Conservation (phyloP, 148 eudicot genomes). For the Chenopodium berlandieri region DNA sequence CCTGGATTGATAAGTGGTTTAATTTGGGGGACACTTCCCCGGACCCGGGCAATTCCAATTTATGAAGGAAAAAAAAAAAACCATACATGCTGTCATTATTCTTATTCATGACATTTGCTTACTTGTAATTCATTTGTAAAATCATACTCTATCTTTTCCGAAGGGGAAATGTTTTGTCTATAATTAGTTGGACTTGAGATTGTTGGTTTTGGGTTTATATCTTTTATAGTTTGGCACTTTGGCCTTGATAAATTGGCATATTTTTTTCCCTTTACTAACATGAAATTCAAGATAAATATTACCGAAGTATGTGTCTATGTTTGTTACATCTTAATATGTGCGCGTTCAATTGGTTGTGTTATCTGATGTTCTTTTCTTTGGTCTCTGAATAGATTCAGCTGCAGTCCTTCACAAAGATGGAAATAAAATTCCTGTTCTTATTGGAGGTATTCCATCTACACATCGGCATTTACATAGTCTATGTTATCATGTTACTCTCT, state of each 20-base stretch:
- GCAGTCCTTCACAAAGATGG: constrained; percentile 30
- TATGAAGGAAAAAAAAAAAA: no score
- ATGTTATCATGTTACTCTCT: background rate
- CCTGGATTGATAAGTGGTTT: no score
- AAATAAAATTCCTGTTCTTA: constrained; percentile 41
- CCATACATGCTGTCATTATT: background rate
- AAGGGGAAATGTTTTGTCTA: background rate
- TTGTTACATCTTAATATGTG: background rate
- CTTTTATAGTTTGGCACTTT: background rate
- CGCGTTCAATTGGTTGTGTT: background rate
- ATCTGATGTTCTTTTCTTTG: constrained; percentile 18
- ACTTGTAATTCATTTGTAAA: background rate
- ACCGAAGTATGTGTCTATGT: background rate
- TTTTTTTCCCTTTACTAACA: no score
- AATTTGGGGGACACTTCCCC: no score
- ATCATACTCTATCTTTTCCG: background rate
- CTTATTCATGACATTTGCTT: background rate
- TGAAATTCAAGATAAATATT: background rate
- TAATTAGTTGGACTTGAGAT: background rate
- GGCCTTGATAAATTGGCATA: background rate
- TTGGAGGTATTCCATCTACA: constrained; percentile 59
- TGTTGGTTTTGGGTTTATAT: background rate
- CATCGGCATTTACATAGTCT: background rate
- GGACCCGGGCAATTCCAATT: no score
- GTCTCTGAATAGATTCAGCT: constrained; percentile 34